Percentiles rank a stretch among this genome's conserved stretches.
Conservation (phyloP, 108 stramenopile genomes). For the Pseudonitzschia delicatissima region DNA sequence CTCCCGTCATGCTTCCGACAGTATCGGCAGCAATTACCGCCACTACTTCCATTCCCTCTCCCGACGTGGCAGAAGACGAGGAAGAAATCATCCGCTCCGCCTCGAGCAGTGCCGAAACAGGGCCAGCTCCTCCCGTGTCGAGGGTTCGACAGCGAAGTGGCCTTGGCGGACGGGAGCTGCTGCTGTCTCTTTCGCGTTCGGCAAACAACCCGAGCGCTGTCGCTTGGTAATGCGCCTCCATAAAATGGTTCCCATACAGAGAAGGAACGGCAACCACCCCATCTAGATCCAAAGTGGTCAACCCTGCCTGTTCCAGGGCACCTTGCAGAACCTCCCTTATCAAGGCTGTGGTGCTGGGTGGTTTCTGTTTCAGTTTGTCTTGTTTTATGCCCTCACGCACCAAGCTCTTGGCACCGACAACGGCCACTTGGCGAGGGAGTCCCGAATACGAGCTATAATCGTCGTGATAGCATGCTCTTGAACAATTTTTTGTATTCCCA, state of each 20-base stretch:
- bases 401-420: conserved; percentile 24
- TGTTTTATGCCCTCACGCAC: conserved; percentile 2
- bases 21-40: conserved; percentile 42
- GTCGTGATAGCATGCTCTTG: too few relatives aligned
- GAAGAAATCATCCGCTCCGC: conserved; percentile 34
- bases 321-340: conserved; percentile 28
- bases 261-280: conserved; percentile 42
- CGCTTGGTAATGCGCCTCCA: conserved; percentile 51
- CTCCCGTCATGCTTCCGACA: conserved; percentile 31
- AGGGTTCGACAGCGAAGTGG: conserved; percentile 29
- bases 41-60: conserved; percentile 25
- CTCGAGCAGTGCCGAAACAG: conserved; percentile 40
- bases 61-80: conserved; percentile 3
- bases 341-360: conserved; percentile 18
- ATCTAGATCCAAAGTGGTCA: conserved; percentile 29
- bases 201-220: conserved; percentile 32
- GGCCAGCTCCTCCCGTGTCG: conserved; percentile 47
- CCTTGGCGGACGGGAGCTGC: too few relatives aligned
- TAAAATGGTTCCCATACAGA: conserved; percentile 32
- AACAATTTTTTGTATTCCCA: too few relatives aligned
- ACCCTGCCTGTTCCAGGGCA: conserved; percentile 21
- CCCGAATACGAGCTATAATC: too few relatives aligned
- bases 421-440: conserved; percentile 12
- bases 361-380: background rate
- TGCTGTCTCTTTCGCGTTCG: background rate